Evolutionary conservation across 1,284 basidiomycete genomes (phyloP).

Genomic region (Vanrija humicola): DNA sequence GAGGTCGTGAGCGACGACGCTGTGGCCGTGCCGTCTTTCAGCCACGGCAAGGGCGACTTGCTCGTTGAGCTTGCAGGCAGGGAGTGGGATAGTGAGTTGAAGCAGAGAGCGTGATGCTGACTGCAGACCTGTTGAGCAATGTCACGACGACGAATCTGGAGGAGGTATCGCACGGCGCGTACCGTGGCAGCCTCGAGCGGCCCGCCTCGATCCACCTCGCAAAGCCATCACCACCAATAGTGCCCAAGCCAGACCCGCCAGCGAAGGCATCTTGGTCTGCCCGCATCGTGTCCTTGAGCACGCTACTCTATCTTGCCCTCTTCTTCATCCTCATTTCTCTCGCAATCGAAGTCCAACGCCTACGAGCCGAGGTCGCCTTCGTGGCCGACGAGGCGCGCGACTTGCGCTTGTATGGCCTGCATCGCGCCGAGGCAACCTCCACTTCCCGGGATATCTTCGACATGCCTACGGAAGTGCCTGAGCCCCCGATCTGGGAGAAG

Average conservation of each 20-base stretch:
- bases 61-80: slow-evolving; percentile 25
- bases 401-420: slow-evolving; percentile 27
- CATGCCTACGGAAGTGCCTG: too few species aligned
- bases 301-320: slow-evolving; percentile 31
- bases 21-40: slow-evolving; percentile 25
- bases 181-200: too few species aligned
- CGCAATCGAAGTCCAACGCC: slow-evolving; percentile 30
- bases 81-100: slow-evolving; percentile 31
- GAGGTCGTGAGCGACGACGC: slow-evolving; percentile 17
- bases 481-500: too few species aligned
- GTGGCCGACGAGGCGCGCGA: slow-evolving; percentile 38
- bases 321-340: slow-evolving; percentile 34
- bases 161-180: too few species aligned
- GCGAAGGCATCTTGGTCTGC: background rate
- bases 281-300: slow-evolving; percentile 24
- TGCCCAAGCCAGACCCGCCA: background rate
- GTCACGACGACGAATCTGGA: slow-evolving; percentile 10
- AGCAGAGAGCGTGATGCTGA: background rate
- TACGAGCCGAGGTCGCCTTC: slow-evolving; percentile 36
- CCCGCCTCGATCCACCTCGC: too few species aligned
- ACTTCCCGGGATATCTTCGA: too few species aligned
- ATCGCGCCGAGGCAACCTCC: background rate
- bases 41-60: slow-evolving; percentile 13
- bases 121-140: slow-evolving; percentile 11
- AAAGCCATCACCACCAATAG: too few species aligned